Percentiles rank a stretch among this genome's conserved stretches.
Evolutionary conservation across 768 basidiomycete genomes (phyloP).

Genomic region (Imleria badia): DNA sequence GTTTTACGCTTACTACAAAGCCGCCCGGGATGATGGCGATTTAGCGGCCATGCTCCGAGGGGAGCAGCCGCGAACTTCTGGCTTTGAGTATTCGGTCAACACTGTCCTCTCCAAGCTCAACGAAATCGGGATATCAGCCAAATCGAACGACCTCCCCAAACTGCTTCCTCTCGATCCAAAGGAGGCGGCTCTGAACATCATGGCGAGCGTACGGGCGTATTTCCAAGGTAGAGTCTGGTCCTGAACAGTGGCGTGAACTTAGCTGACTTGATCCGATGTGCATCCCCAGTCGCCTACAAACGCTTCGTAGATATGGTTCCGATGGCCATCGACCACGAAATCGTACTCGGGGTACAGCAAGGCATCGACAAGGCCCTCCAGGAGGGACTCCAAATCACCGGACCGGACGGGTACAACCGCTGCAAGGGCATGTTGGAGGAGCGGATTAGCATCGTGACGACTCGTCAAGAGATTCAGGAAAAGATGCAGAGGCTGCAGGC

Average conservation of each 20-base stretch:
- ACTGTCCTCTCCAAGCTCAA: slow-evolving; percentile 25
- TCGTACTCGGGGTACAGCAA: slow-evolving; percentile 46
- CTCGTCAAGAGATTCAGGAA: slow-evolving; percentile 48
- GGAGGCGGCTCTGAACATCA: slow-evolving; percentile 59
- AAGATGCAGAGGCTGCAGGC: slow-evolving; percentile 49
- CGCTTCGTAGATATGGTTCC: slow-evolving; percentile 46
- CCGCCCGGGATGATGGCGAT: slow-evolving; percentile 11
- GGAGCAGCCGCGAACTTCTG: fast-evolving
- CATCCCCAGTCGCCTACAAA: slow-evolving; percentile 44
- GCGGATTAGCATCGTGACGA: slow-evolving; percentile 40
- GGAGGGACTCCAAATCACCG: slow-evolving; percentile 51
- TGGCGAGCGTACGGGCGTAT: slow-evolving; percentile 72
- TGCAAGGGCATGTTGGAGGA: slow-evolving; percentile 57
- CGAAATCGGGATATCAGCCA: slow-evolving; percentile 31
- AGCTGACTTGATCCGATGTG: background rate
- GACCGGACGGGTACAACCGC: slow-evolving; percentile 42
- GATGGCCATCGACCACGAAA: slow-evolving; percentile 40
- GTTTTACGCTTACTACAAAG: slow-evolving; percentile 51
- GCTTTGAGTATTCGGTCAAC: slow-evolving; percentile 20
- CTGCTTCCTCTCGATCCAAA: slow-evolving; percentile 50
- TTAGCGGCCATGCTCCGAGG: slow-evolving; percentile 9
- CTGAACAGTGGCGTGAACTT: background rate
- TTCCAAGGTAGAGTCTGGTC: slow-evolving; percentile 59
- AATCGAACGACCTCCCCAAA: slow-evolving; percentile 45
- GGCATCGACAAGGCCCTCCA: slow-evolving; percentile 47